These are phyloP conservation scores for Capronia americana DNA, from an alignment of 2,329 filamentous ascomycete species.

Conservation along the genomic window DNA sequence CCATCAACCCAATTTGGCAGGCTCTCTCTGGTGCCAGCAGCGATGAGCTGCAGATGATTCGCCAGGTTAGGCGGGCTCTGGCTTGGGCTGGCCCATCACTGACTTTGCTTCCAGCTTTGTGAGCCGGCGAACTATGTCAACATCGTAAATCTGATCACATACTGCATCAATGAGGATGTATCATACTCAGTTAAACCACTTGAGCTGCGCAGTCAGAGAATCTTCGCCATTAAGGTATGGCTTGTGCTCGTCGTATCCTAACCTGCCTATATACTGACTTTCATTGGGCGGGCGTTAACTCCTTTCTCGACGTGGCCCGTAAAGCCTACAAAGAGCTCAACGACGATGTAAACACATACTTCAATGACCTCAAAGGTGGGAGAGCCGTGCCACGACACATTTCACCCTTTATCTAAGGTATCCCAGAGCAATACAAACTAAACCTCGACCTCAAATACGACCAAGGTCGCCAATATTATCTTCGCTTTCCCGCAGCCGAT, in stretches of 20 bases:
- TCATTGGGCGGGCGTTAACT: slow-evolving; percentile 74
- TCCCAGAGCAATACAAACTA: slow-evolving; percentile 64
- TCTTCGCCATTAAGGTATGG: slow-evolving; percentile 80
- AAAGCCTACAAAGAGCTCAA: slow-evolving; percentile 90
- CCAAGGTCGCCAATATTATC: slow-evolving; percentile 76
- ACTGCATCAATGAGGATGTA: slow-evolving; percentile 80
- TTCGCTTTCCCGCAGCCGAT: slow-evolving; percentile 69
- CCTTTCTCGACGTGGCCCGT: slow-evolving; percentile 84
- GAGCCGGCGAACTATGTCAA: slow-evolving; percentile 65
- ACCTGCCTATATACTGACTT: slow-evolving; percentile 16
- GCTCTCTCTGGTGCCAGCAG: slow-evolving; percentile 70
- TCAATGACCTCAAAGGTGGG: slow-evolving; percentile 70
- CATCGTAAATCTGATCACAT: slow-evolving; percentile 69
- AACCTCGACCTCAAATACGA: slow-evolving; percentile 76
- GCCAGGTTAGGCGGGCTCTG: slow-evolving; percentile 54
- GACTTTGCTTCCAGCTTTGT: slow-evolving; percentile 61
- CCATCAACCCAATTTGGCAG: slow-evolving; percentile 70
- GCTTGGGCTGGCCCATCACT: slow-evolving; percentile 2
- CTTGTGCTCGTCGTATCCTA: neutral
- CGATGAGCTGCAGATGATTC: slow-evolving; percentile 70
- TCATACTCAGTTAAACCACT: slow-evolving; percentile 78
- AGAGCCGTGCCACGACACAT: neutral
- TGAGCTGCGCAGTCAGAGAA: slow-evolving; percentile 86
- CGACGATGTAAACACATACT: slow-evolving; percentile 74
- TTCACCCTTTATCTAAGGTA: slow-evolving; percentile 35